A percentile compares a stretch with the other conserved stretches of the same genome.
Evolutionary conservation across 768 basidiomycete genomes (phyloP).

Genomic region (Boletus coccyginus): DNA sequence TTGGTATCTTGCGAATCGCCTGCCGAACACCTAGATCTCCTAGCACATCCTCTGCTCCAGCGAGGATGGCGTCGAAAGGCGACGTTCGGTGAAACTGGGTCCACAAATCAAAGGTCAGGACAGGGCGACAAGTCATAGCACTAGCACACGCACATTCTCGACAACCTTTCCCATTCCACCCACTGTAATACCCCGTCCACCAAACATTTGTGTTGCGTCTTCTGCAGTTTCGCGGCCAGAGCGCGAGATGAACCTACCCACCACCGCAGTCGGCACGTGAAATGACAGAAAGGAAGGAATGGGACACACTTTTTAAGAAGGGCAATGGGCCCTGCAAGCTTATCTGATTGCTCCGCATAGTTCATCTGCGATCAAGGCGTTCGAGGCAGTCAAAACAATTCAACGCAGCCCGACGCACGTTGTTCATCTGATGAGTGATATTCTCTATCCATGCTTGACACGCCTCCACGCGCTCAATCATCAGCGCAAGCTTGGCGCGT

Average conservation of each 20-base stretch:
- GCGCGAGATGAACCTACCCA: constrained; percentile 59
- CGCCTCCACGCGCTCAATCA: constrained; percentile 88
- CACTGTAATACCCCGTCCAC: constrained; percentile 82
- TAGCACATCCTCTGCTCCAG: constrained; percentile 73
- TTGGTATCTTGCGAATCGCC: constrained; percentile 69
- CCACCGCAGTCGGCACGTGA: constrained; percentile 1
- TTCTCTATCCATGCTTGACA: constrained; percentile 88
- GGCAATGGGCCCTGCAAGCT: constrained; percentile 86
- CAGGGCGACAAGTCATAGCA: neutral
- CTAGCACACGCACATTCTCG: constrained; percentile 59
- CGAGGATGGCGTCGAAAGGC: constrained; percentile 81
- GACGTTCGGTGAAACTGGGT: constrained; percentile 77
- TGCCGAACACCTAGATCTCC: constrained; percentile 74
- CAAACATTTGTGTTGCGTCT: constrained; percentile 85
- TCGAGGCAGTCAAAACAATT: neutral
- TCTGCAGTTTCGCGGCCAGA: constrained; percentile 48
- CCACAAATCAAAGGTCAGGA: neutral
- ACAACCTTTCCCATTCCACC: constrained; percentile 85
- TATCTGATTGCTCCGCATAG: constrained; percentile 79
- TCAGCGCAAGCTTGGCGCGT: constrained; percentile 78
- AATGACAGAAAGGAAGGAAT: neutral
- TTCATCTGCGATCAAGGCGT: constrained; percentile 57
- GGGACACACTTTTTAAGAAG: constrained; percentile 77
- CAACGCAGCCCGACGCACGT: constrained; percentile 42
- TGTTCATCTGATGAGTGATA: constrained; percentile 90